A percentile compares a stretch with the other conserved stretches of the same genome.
phyloP scores from a whole-genome alignment of 768 basidiomycete genomes.

The Leucogyrophana mollusca region DNA sequence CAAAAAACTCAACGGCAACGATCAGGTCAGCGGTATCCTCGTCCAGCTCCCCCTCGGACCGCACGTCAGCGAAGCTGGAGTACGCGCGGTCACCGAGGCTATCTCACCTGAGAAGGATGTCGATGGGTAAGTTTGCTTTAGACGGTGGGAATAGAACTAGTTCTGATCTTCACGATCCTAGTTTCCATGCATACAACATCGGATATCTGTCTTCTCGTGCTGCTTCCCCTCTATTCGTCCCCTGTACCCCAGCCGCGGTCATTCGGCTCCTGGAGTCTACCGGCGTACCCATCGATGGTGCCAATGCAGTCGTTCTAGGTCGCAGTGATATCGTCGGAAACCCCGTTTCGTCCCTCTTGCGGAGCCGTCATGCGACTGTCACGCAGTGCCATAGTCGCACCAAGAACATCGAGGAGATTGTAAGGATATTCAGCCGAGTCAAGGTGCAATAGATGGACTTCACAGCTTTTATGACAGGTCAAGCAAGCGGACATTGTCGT shows the following conservation, averaged over 20 bases:
- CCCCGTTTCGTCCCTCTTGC: conserved; percentile 88
- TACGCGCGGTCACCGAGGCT: conserved; percentile 91
- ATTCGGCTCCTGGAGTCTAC: conserved; percentile 89
- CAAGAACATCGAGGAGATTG: conserved; percentile 75
- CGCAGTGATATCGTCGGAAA: conserved; percentile 98
- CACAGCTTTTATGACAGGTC: conserved; percentile 46
- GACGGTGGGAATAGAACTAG: conserved; percentile 7
- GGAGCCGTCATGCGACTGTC: conserved; percentile 91
- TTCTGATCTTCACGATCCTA: conserved; percentile 25
- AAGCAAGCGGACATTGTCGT: conserved; percentile 88
- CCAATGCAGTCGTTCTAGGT: conserved; percentile 89
- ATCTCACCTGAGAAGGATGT: conserved; percentile 94
- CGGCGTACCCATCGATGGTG: conserved; percentile 72
- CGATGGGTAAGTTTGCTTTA: conserved; percentile 68
- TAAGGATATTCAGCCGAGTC: conserved; percentile 36
- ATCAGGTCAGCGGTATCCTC: conserved; percentile 80
- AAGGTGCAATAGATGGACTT: conserved; percentile 5
- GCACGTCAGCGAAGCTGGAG: conserved; percentile 77
- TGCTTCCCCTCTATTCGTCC: conserved; percentile 84
- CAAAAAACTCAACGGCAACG: conserved; percentile 79
- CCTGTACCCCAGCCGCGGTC: conserved; percentile 94
- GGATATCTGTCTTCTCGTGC: conserved; percentile 92
- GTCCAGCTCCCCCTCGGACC: conserved; percentile 93
- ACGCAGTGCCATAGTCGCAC: conserved; percentile 97
- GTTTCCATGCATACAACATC: conserved; percentile 98